Percentiles rank a stretch among this genome's conserved stretches.
These are phyloP conservation scores for Apostasia ramifera DNA, from an alignment of 106 monocot genomes.

Conservation along the genomic window DNA sequence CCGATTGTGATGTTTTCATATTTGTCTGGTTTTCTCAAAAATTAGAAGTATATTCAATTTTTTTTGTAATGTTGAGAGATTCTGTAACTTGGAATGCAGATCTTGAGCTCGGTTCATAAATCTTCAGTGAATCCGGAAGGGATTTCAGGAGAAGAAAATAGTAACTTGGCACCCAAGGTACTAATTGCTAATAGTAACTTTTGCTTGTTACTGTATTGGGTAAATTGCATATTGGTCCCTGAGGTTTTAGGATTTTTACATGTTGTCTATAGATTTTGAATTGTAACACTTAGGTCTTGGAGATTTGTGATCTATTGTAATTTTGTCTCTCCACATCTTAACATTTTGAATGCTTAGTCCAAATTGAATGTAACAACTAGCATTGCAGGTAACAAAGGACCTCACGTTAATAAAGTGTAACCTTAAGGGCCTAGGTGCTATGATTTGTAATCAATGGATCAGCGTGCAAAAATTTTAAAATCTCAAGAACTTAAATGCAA, in stretches of 20 bases:
- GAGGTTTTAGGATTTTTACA: too few species aligned
- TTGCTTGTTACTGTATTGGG: not conserved
- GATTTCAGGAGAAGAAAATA: not conserved
- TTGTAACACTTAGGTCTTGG: not conserved
- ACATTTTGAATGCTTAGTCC: not conserved
- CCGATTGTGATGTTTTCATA: not conserved
- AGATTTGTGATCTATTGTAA: not conserved
- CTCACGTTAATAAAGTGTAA: too few species aligned
- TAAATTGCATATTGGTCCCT: too few species aligned
- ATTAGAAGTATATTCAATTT: not conserved
- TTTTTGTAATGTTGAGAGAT: not conserved
- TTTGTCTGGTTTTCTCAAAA: not conserved
- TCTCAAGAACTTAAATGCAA: too few species aligned
- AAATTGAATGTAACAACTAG: too few species aligned
- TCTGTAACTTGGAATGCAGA: constrained; percentile 4
- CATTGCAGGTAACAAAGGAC: too few species aligned
- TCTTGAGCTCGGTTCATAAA: not conserved
- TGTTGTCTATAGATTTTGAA: not conserved
- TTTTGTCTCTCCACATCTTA: not conserved
- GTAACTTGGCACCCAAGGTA: constrained; percentile 4
- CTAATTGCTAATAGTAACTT: not conserved
- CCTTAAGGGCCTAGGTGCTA: too few species aligned
- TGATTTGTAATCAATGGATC: too few species aligned
- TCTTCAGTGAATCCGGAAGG: not conserved
- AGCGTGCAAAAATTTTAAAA: too few species aligned